phyloP scores from a whole-genome alignment of 2,329 filamentous ascomycete genomes.

The Ambrosiella beaveri region DNA sequence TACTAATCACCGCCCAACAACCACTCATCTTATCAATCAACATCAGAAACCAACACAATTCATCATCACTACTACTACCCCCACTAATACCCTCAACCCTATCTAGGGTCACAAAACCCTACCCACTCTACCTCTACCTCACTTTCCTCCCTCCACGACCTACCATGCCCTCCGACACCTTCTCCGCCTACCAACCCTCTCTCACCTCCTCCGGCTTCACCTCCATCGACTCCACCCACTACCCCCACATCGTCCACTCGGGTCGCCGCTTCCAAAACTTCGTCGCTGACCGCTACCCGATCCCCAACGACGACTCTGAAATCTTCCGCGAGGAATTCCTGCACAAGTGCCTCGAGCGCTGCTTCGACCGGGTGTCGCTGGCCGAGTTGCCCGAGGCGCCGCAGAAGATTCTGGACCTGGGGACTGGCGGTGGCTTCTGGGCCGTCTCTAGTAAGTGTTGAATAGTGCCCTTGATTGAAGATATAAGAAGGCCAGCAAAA shows the following conservation, averaged over 20 bases:
- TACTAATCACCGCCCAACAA: no score
- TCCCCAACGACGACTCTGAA: conserved; percentile 36
- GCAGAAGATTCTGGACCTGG: conserved; percentile 33
- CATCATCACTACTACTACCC: background rate
- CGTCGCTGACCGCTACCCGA: conserved; percentile 28
- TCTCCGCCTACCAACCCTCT: conserved; percentile 25
- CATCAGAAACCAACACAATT: background rate
- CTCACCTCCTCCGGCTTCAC: conserved; percentile 24
- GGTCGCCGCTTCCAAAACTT: conserved; percentile 33
- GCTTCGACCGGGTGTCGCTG: conserved; percentile 26
- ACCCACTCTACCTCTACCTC: background rate
- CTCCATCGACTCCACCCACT: conserved; percentile 21
- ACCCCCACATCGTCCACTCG: conserved; percentile 23
- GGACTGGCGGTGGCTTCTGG: conserved; percentile 37
- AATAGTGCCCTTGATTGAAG: background rate
- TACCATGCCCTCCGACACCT: background rate
- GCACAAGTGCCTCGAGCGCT: conserved; percentile 31
- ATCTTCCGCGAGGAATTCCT: conserved; percentile 31
- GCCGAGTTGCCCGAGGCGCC: conserved; percentile 28
- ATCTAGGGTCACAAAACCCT: background rate
- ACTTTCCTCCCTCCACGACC: background rate
- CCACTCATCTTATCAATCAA: background rate
- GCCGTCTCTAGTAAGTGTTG: conserved; percentile 30
- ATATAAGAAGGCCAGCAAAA: background rate
- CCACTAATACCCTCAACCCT: background rate